Conservation (phyloP, 306 rosid genomes). For the Gastrolobium bilobum region DNA sequence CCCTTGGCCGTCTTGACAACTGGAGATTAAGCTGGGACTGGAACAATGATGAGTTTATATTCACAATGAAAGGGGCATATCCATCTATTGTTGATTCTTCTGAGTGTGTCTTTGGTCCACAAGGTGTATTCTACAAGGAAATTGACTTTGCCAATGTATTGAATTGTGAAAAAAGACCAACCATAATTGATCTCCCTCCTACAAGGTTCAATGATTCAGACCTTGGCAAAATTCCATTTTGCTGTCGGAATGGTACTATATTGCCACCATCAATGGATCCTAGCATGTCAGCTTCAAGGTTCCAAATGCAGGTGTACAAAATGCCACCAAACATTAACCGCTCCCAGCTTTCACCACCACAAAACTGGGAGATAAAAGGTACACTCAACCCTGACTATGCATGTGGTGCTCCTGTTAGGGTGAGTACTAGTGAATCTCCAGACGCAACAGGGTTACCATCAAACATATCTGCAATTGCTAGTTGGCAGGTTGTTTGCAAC, state of each 20-base stretch:
- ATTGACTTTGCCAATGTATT: conserved; percentile 77
- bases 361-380: conserved; percentile 82
- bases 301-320: conserved; percentile 83
- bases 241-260: conserved; percentile 93
- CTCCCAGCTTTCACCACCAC: conserved; percentile 75
- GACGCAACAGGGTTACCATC: conserved; percentile 65
- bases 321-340: conserved; percentile 88
- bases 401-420: conserved; percentile 78
- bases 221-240: conserved; percentile 78
- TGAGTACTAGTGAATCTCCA: conserved; percentile 76
- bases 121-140: conserved; percentile 58
- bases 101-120: conserved; percentile 75
- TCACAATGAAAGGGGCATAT: conserved; percentile 82
- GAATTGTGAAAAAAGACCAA: conserved; percentile 80
- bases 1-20: conserved; percentile 90
- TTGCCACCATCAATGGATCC: conserved; percentile 83
- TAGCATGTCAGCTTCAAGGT: conserved; percentile 74
- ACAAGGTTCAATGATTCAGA: conserved; percentile 73
- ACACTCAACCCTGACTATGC: conserved; percentile 75
- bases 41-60: conserved; percentile 76
- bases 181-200: conserved; percentile 81
- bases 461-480: conserved; percentile 76
- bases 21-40: conserved; percentile 92
- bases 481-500: conserved; percentile 95
- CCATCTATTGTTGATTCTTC: conserved; percentile 80